Conservation (phyloP, 169 alveolate genomes). For the Eimeria maxima region DNA sequence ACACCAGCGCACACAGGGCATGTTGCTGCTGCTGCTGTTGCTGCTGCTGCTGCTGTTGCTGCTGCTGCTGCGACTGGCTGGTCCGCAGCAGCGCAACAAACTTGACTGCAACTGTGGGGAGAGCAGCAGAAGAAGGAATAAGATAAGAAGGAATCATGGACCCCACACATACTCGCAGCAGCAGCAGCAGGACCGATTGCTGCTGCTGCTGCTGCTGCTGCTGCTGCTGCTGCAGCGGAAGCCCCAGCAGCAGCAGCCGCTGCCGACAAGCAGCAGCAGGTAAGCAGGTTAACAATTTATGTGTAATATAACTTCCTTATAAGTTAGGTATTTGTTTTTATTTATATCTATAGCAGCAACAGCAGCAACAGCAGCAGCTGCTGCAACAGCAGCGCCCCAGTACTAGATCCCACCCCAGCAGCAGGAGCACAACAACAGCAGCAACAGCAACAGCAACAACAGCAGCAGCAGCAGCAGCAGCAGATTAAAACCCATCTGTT, state of each 20-base stretch:
- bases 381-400: not conserved
- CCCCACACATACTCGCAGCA: conserved; percentile 4
- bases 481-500: not conserved
- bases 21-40: not conserved
- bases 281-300: not conserved
- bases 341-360: not conserved
- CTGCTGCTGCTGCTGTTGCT: not conserved
- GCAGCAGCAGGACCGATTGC: not conserved
- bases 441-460: conserved; percentile 13
- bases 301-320: not conserved
- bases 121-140: not conserved
- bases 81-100: not conserved
- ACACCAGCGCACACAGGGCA: not conserved
- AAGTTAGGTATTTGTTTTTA: not conserved
- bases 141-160: not conserved
- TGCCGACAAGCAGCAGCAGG: not conserved
- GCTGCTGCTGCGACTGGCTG: not conserved
- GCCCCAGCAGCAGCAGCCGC: conserved; percentile 57
- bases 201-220: conserved; percentile 17
- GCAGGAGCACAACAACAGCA: not conserved
- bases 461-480: conserved; percentile 57
- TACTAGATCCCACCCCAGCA: not conserved
- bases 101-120: not conserved
- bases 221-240: conserved; percentile 8
- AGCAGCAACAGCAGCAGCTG: conserved; percentile 37